Base-by-base conservation (phyloP, 306 rosid genomes). In the Ochetophila trinervis region DNA sequence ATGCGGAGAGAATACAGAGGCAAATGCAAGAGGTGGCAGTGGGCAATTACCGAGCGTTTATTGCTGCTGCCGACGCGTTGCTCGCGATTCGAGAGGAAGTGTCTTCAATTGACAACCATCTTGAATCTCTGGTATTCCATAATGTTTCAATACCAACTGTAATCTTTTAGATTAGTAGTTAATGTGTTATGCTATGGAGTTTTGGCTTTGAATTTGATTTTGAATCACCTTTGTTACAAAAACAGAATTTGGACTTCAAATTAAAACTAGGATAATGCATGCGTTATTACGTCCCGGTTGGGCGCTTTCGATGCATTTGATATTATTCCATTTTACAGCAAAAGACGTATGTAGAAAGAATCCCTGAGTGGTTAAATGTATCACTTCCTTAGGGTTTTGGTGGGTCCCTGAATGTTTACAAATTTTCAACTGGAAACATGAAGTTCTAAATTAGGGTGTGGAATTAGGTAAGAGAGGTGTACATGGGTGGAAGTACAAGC, bases 21-120 rank as follows among this genome's bases (percentile, higher is more conserved):
- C 99, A 94, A 85, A 88, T 94, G 93, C 97, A 94, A 45, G 99
- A 94, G 84, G 99, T 90, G 67, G 99, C 99, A 1, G 91, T 94
- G 16, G 86, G 77, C 21, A 94, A 88, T 68, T 94, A 94, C 84
- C 87, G 92, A 15, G 89, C 95, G 0, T 94, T 90, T 79, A 94
- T 94, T 44, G 76, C 97, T 30, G 96, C 99, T 17, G 89, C 97
- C 2, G 97, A 90, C 36, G 90, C 96, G 12, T 82, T 94, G 84
- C 83, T 88, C 34, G 89, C 91, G 22, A 90, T 94, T 75, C 90
- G 99, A 2, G 86, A 86, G 47, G 84, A 94, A 88, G 99, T 89
- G 19, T 75, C 86, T 49, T 76, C 89, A 53, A 76, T 84, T 16
- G 86, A 78, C n/a, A 76, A 70, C 48, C 80, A 84, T 70, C 89